Evolutionary conservation across 2,329 filamentous ascomycete species (phyloP).

Genomic region (Diaporthe citriasiana): DNA sequence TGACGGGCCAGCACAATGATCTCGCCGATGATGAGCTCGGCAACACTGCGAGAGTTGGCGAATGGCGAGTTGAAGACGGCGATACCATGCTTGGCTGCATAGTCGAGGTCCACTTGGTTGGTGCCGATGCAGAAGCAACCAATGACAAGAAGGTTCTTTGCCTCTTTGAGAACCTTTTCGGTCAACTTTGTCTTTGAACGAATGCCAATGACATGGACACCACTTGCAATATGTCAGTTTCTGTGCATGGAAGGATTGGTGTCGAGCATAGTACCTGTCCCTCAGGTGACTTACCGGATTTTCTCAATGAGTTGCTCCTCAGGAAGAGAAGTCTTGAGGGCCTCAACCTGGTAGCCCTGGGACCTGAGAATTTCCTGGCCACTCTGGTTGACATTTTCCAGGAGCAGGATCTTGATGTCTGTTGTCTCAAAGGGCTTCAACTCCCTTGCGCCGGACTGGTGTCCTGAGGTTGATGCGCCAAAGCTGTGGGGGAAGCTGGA

Average conservation of each 20-base stretch:
- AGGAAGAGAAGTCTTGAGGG: constrained; percentile 87
- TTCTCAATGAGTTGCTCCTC: constrained; percentile 97
- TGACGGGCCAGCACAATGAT: constrained; percentile 94
- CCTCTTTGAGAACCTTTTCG: constrained; percentile 85
- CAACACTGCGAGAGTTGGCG: constrained; percentile 96
- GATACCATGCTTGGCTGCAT: constrained; percentile 86
- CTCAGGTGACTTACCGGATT: constrained; percentile 77
- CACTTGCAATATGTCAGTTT: constrained; percentile 68
- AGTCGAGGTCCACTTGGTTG: constrained; percentile 91
- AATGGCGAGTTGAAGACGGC: constrained; percentile 99
- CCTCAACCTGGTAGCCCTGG: constrained; percentile 97
- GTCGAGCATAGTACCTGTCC: neutral
- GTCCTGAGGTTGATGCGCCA: constrained; percentile 49
- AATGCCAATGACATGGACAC: constrained; percentile 97
- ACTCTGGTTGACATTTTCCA: constrained; percentile 96
- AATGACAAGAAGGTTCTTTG: constrained; percentile 94
- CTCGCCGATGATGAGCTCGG: constrained; percentile 94
- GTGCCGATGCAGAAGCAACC: constrained; percentile 99
- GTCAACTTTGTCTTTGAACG: constrained; percentile 97
- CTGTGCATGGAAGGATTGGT: neutral
- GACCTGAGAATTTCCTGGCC: constrained; percentile 84
- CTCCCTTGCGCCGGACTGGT: constrained; percentile 68
- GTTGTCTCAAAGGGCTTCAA: constrained; percentile 96
- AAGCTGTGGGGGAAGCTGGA: constrained; percentile 65
- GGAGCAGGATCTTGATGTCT: constrained; percentile 94